Base-by-base conservation (phyloP, 805 yeast species). In the Alloascoidea africana region DNA sequence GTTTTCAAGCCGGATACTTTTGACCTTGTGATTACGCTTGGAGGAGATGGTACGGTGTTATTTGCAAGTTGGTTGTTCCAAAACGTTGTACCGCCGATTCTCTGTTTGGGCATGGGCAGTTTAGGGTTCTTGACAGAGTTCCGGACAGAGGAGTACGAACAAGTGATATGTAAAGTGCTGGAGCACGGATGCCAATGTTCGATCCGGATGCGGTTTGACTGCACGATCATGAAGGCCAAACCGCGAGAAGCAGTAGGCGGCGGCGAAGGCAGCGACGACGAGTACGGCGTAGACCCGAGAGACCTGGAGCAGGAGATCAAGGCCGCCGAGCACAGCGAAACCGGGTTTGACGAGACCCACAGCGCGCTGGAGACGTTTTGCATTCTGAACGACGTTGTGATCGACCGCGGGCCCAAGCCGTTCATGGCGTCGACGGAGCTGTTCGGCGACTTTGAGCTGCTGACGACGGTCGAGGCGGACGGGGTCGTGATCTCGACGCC, bases 1-100 rank as follows among this genome's bases (percentile, higher is more conserved):
- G 44, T 43, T 27, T 17, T 40, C 32, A 33, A 35, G 30, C 52
- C 56, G 2, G 66, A 65, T 33, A 38, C 52, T 17, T 66, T 64
- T 45, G 84, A 77, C 47, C 56, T 77, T 39, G 65, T 76, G 0
- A 63, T 77, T 15, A 73, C 83, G 1, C 54, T 76, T 18, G 85
- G 85, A 14, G 85, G 85, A 6, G 85, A 76, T 49, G 85, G 85
- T 4, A 76, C 85, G 0, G 78, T 76, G 32, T 51, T 76, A 17
- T 68, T 72, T 44, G 81, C 78, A 1, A 76, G 79, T 1, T 68
- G 76, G 39, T 51, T 73, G 18, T 77, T 76, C 48, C 73, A 68
- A 53, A 54, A 58, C 16, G 60, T 59, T 30, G 80, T 75, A 3
- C 84, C 85, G 0, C 85, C 84, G 3, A 70, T 76, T 3, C 52